phyloP scores from a whole-genome alignment of 2,329 filamentous ascomycete species.

The Apiospora kogelbergensis region DNA sequence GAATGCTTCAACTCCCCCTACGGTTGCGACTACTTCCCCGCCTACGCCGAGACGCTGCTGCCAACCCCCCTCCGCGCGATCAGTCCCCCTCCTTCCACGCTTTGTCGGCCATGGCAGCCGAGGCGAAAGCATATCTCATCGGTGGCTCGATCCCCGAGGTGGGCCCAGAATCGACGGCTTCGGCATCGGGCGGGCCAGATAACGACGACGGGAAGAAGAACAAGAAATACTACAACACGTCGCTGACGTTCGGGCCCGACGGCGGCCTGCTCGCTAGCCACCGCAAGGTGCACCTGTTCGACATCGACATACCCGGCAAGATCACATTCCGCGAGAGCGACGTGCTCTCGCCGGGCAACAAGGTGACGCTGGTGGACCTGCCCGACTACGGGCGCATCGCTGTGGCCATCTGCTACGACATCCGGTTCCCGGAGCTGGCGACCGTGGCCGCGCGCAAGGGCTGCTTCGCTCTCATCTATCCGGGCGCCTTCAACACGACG shows the following conservation, averaged over 20 bases:
- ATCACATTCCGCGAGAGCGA: slow-evolving; percentile 91
- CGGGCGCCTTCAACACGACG: slow-evolving; percentile 94
- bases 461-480: slow-evolving; percentile 88
- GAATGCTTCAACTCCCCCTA: slow-evolving; percentile 99
- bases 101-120: slow-evolving; percentile 74
- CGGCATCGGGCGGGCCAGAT: no score
- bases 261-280: slow-evolving; percentile 84
- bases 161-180: slow-evolving; percentile 41
- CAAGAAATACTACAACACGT: slow-evolving; percentile 85
- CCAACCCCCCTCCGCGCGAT: slow-evolving; percentile 68
- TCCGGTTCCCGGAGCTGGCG: slow-evolving; percentile 92
- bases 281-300: slow-evolving; percentile 94
- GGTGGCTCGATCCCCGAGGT: slow-evolving; percentile 92
- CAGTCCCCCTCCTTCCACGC: slow-evolving; percentile 85
- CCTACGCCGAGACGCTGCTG: slow-evolving; percentile 84
- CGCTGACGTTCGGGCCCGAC: slow-evolving; percentile 74
- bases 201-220: slow-evolving; percentile 26
- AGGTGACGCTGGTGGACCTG: slow-evolving; percentile 81
- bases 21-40: slow-evolving; percentile 84
- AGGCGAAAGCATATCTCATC: slow-evolving; percentile 78
- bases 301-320: slow-evolving; percentile 95
- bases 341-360: slow-evolving; percentile 81
- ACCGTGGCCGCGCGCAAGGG: slow-evolving; percentile 83
- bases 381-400: slow-evolving; percentile 86
- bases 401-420: slow-evolving; percentile 95